Conservation (phyloP, 2,329 filamentous ascomycete genomes). For the Fusarium dlaminii region DNA sequence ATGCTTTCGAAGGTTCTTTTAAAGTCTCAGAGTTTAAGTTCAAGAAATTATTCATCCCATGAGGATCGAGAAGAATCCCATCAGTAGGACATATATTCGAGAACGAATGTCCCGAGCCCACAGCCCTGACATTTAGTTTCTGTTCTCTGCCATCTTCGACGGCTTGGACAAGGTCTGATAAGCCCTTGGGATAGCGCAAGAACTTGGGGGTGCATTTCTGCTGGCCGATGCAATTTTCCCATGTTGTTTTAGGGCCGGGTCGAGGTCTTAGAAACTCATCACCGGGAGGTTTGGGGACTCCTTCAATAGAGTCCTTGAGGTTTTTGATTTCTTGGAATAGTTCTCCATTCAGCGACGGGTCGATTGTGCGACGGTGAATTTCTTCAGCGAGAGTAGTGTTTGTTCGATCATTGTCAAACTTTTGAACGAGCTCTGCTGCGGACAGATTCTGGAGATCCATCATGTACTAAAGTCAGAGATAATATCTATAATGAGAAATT, state of each 20-base stretch:
- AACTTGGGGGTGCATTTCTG: neutral
- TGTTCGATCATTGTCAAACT: neutral
- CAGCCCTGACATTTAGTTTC: neutral
- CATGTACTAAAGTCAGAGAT: fast-evolving
- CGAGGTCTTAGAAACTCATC: neutral
- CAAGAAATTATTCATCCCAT: neutral
- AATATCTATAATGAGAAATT: fast-evolving
- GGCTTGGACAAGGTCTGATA: neutral
- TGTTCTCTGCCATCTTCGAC: neutral
- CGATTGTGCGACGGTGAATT: neutral
- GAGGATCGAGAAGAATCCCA: neutral
- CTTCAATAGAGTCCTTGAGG: neutral
- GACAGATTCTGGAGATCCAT: neutral
- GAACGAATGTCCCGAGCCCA: neutral
- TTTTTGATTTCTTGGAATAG: neutral
- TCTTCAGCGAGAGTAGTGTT: neutral
- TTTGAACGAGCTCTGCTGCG: neutral
- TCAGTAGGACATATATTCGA: neutral
- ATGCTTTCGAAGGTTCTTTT: neutral
- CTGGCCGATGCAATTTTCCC: neutral
- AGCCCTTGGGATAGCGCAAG: neutral
- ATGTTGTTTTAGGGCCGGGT: neutral
- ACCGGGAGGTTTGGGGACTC: neutral
- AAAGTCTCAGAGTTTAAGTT: neutral
- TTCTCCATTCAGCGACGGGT: neutral